Evolutionary conservation across 306 rosid genomes (phyloP).

Genomic region (Quercus glauca): DNA sequence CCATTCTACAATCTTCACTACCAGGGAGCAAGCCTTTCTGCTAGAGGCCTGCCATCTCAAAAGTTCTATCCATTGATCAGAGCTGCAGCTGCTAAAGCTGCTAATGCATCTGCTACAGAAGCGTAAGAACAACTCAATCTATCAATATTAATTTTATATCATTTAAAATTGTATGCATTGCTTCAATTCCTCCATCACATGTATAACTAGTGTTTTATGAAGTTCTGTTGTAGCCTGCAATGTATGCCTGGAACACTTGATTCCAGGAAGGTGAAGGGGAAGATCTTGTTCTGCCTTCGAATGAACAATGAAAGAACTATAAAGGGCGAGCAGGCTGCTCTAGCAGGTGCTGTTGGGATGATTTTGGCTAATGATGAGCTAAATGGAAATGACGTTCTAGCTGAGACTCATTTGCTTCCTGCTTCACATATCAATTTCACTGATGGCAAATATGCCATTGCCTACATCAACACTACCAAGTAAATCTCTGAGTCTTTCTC

Average conservation of each 20-base stretch:
- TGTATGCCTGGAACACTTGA: slow-evolving; percentile 47
- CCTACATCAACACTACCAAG: slow-evolving; percentile 50
- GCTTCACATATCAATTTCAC: slow-evolving; percentile 38
- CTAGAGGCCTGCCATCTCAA: slow-evolving; percentile 21
- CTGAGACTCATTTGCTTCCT: slow-evolving; percentile 55
- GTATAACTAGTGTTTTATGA: too few relatives aligned
- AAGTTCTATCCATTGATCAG: slow-evolving; percentile 49
- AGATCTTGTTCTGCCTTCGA: slow-evolving; percentile 54
- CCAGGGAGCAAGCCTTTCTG: slow-evolving; percentile 67
- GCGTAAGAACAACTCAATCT: slow-evolving; percentile 44
- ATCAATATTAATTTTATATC: neutral
- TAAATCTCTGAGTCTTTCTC: slow-evolving; percentile 14
- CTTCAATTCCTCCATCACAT: neutral
- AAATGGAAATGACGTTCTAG: neutral
- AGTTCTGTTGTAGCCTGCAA: slow-evolving; percentile 22
- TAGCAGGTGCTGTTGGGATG: slow-evolving; percentile 67
- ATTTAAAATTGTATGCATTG: neutral
- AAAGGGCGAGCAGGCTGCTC: slow-evolving; percentile 36
- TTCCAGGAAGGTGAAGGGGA: slow-evolving; percentile 52
- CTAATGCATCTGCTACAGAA: neutral
- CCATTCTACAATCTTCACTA: neutral
- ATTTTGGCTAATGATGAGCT: slow-evolving; percentile 36
- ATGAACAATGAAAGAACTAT: slow-evolving; percentile 21
- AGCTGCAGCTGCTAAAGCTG: slow-evolving; percentile 31
- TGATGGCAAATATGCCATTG: slow-evolving; percentile 35